Evolutionary conservation across 164 flowering plant species (phyloP), one percentile per base, ranked within the genome.

Genomic region (Magnolia sinica): DNA sequence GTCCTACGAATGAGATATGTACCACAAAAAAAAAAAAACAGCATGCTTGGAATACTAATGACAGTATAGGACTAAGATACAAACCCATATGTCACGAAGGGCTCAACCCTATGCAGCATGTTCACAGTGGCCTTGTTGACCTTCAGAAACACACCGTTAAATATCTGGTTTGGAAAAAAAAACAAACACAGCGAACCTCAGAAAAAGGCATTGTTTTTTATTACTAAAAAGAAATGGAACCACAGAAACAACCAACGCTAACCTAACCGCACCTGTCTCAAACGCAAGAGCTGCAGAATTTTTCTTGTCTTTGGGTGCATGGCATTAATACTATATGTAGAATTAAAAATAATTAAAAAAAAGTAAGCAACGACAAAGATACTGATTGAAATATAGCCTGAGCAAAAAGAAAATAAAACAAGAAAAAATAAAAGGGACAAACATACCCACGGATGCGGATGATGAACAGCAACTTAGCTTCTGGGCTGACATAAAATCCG

Each of bases 91-190:
- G 92, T 89, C 18, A 89, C 88, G 50, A 86, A 90, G 16, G 92
- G 92, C 80, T 88, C 92, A 55, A 88, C 91, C 71, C 90, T 83
- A 49, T 84, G 91, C 74, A 90, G 79, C 91, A 90, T 90, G 70
- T 88, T 88, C 85, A 88, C 13, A 5, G 93, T 90, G 3, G 93
- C 91, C 50, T 90, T 90, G 85, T 88, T 90, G 13, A 90, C 93
- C 76, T 88, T 90, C 27, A 90, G 82, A 50, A 90, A 88, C 23
- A 88, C 93, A 4, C 91, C 91, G 80, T 88, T 90, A 64, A 90
- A 90, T 10, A 90, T 90, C 91, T 89, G 84, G 16, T 37, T 37
- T 37, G 45, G 45, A 4, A 37, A 6, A 37, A 37, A 27, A 52
- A 52, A 2, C 59, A 52, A 55, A 55, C 61, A 55, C 13, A 55